phyloP scores from a whole-genome alignment of 176 grass and related monocot genomes.

The Oryza meyeriana region DNA sequence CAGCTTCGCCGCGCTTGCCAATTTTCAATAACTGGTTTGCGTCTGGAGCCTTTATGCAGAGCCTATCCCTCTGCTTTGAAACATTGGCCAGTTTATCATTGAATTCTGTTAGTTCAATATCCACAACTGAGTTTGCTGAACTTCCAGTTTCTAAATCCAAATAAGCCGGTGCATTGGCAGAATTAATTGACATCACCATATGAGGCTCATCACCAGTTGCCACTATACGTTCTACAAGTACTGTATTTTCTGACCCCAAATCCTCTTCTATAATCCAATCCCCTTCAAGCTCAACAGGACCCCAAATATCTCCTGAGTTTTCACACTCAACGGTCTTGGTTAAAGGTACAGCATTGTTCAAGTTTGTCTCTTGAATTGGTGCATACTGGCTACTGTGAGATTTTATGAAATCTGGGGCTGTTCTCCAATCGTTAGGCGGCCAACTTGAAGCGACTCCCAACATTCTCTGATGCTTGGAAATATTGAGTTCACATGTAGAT shows the following conservation, averaged over 20 bases:
- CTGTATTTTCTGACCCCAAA: constrained; percentile 20
- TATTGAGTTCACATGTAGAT: constrained; percentile 24
- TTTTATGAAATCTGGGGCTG: constrained; percentile 52
- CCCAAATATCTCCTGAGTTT: constrained; percentile 35
- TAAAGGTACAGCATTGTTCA: constrained; percentile 26
- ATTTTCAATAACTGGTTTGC: constrained; percentile 43
- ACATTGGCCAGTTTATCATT: constrained; percentile 27
- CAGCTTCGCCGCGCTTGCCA: constrained; percentile 64
- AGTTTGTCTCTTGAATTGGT: constrained; percentile 10
- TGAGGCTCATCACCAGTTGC: constrained; percentile 25
- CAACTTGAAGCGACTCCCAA: constrained; percentile 48
- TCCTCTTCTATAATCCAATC: constrained; percentile 70
- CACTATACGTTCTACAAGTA: constrained; percentile 31
- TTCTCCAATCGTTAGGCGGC: constrained; percentile 70
- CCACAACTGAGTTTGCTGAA: constrained; percentile 24
- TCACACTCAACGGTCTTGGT: constrained; percentile 9
- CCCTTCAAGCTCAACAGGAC: constrained; percentile 56
- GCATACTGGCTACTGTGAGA: constrained; percentile 18
- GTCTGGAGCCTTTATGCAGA: constrained; percentile 25
- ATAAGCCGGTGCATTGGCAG: constrained; percentile 31
- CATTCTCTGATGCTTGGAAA: constrained; percentile 36
- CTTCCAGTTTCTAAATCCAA: constrained; percentile 25
- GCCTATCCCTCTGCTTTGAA: constrained; percentile 24
- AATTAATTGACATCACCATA: constrained; percentile 37
- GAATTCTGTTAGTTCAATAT: constrained; percentile 32